phyloP scores from a whole-genome alignment of 2,329 filamentous ascomycete species.

The Exutisphaerella laricina region DNA sequence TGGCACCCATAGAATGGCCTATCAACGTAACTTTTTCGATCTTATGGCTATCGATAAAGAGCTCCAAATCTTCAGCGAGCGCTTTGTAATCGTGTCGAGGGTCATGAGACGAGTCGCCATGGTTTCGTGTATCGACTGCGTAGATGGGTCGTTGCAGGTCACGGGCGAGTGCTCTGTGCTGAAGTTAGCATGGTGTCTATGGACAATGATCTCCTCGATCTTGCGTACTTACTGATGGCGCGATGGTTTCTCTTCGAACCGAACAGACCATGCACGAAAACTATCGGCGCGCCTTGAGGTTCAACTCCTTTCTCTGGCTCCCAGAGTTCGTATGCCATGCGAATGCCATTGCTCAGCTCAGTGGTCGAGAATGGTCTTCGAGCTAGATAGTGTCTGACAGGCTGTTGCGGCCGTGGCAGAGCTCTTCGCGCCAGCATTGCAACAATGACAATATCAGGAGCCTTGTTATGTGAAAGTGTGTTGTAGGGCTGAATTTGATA shows the following conservation, averaged over 20 bases:
- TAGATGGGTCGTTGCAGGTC: constrained; percentile 78
- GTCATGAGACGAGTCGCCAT: constrained; percentile 81
- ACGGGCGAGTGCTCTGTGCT: constrained; percentile 66
- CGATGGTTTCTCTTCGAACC: constrained; percentile 94
- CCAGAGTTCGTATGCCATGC: constrained; percentile 62
- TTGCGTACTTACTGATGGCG: constrained; percentile 81
- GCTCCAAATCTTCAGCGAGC: constrained; percentile 77
- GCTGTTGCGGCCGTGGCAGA: constrained; percentile 19
- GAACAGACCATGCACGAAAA: constrained; percentile 90
- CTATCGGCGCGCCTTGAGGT: constrained; percentile 56
- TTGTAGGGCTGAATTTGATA: constrained; percentile 2
- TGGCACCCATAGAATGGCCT: constrained; percentile 96
- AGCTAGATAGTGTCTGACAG: constrained; percentile 14
- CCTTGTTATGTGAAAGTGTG: constrained; percentile 4
- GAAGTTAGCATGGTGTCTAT: background rate
- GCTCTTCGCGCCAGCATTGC: constrained; percentile 24
- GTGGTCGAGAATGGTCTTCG: constrained; percentile 25
- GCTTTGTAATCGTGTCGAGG: constrained; percentile 69
- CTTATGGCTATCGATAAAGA: constrained; percentile 67
- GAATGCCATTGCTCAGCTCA: constrained; percentile 32
- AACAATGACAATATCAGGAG: too few species aligned
- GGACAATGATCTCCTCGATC: constrained; percentile 1
- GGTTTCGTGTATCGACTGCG: constrained; percentile 83
- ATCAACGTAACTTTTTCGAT: constrained; percentile 71
- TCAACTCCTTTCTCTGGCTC: constrained; percentile 41